Conservation (phyloP, 495 filamentous ascomycete genomes). For the Penicillium samsonianum region DNA sequence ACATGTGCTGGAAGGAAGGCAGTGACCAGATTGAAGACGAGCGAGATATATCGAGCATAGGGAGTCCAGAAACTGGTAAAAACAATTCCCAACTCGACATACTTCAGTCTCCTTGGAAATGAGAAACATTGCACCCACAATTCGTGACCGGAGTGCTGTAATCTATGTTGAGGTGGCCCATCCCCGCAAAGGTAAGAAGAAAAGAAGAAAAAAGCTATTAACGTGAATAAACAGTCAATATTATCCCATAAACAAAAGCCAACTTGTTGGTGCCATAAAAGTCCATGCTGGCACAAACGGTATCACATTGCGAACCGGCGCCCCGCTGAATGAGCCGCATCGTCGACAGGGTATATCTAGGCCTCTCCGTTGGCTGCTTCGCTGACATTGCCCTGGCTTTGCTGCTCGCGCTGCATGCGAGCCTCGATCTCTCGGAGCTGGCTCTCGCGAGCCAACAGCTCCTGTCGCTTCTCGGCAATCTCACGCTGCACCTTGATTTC, state of each 20-base stretch:
- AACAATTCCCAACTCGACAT: background rate
- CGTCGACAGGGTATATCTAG: constrained; percentile 40
- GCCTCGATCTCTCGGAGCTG: constrained; percentile 95
- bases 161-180: constrained; percentile 31
- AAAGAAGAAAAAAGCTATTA: constrained; percentile 47
- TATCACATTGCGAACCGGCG: constrained; percentile 41
- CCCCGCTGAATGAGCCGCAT: constrained; percentile 36
- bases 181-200: constrained; percentile 27
- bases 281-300: constrained; percentile 47
- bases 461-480: constrained; percentile 99
- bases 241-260: constrained; percentile 48
- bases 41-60: background rate
- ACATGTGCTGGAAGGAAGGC: constrained; percentile 5
- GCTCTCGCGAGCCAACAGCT: constrained; percentile 94
- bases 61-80: background rate
- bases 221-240: constrained; percentile 53
- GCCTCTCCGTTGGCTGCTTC: constrained; percentile 50
- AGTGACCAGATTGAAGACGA: background rate
- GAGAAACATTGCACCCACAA: constrained; percentile 23
- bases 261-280: constrained; percentile 42
- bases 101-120: constrained; percentile 5
- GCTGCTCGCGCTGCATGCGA: constrained; percentile 70
- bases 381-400: constrained; percentile 48
- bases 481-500: constrained; percentile 99
- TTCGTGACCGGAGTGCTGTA: constrained; percentile 25